Conservation (phyloP, 345 rosid genomes). For the Salix viminalis region DNA sequence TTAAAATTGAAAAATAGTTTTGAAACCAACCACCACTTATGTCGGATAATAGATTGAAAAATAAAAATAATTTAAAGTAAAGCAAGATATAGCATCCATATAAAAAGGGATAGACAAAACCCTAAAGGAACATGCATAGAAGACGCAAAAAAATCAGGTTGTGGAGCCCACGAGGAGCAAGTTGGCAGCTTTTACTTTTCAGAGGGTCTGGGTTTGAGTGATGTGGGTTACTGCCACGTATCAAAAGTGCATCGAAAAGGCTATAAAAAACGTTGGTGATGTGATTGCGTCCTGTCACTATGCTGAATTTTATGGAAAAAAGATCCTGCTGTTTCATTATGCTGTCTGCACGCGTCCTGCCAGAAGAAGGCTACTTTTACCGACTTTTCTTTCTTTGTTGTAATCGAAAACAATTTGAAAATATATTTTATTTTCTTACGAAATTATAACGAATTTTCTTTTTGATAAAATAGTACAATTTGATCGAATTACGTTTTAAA, state of each 20-base stretch:
- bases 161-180: slow-evolving; percentile 22
- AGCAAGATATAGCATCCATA: neutral
- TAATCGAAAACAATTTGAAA: no score
- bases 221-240: slow-evolving; percentile 23
- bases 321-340: neutral
- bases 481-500: no score
- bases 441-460: no score
- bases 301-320: neutral
- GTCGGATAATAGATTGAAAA: no score
- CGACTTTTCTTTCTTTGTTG: no score
- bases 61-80: no score
- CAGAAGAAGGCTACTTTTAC: neutral
- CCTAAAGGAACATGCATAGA: slow-evolving; percentile 14
- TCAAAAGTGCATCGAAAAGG: slow-evolving; percentile 13
- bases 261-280: neutral
- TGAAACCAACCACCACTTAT: rapidly evolving
- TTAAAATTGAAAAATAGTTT: no score
- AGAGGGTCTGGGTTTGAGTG: neutral
- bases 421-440: no score
- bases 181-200: slow-evolving; percentile 9
- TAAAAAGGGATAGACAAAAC: neutral
- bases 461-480: no score
- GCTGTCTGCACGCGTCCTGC: slow-evolving; percentile 1
- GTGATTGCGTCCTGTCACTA: slow-evolving; percentile 14
- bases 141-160: slow-evolving; percentile 20